phyloP scores from a whole-genome alignment of 768 basidiomycete genomes.

The Boletus sp. region DNA sequence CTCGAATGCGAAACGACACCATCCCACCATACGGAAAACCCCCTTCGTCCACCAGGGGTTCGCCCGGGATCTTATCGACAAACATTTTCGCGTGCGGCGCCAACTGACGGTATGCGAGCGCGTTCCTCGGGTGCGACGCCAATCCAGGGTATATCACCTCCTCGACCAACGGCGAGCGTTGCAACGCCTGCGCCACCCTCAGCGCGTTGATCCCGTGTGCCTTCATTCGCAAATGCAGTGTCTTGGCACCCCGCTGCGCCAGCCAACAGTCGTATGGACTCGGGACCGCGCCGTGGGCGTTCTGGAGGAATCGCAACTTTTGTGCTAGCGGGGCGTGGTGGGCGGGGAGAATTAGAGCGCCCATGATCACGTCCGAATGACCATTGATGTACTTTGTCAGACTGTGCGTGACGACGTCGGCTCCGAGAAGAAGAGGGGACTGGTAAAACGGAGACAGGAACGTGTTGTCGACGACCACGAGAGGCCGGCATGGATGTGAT shows the following conservation, averaged over 20 bases:
- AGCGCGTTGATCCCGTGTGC: slow-evolving; percentile 85
- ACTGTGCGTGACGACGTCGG: slow-evolving; percentile 82
- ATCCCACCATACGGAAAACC: slow-evolving; percentile 93
- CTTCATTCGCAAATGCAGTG: slow-evolving; percentile 84
- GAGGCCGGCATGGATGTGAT: slow-evolving; percentile 60
- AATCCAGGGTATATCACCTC: slow-evolving; percentile 88
- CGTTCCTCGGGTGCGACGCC: slow-evolving; percentile 60
- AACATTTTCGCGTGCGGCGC: slow-evolving; percentile 70
- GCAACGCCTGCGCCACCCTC: slow-evolving; percentile 62
- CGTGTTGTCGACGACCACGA: slow-evolving; percentile 92
- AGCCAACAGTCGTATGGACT: slow-evolving; percentile 85
- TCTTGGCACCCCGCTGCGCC: slow-evolving; percentile 88
- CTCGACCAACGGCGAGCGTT: slow-evolving; percentile 57
- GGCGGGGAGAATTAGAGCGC: slow-evolving; percentile 69
- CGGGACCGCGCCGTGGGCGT: slow-evolving; percentile 82
- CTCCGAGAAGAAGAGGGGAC: slow-evolving; percentile 81
- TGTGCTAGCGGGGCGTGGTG: slow-evolving; percentile 47
- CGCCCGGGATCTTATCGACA: slow-evolving; percentile 39
- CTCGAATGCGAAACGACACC: slow-evolving; percentile 67
- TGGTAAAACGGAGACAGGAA: slow-evolving; percentile 92
- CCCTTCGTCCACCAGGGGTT: slow-evolving; percentile 26
- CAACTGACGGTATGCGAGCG: slow-evolving; percentile 59
- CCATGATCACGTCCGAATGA: slow-evolving; percentile 92
- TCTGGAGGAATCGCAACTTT: slow-evolving; percentile 83
- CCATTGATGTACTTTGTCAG: slow-evolving; percentile 93